These are phyloP conservation scores for Rhizoctonia solani DNA, from an alignment of 1,284 basidiomycete species.

Conservation along the genomic window DNA sequence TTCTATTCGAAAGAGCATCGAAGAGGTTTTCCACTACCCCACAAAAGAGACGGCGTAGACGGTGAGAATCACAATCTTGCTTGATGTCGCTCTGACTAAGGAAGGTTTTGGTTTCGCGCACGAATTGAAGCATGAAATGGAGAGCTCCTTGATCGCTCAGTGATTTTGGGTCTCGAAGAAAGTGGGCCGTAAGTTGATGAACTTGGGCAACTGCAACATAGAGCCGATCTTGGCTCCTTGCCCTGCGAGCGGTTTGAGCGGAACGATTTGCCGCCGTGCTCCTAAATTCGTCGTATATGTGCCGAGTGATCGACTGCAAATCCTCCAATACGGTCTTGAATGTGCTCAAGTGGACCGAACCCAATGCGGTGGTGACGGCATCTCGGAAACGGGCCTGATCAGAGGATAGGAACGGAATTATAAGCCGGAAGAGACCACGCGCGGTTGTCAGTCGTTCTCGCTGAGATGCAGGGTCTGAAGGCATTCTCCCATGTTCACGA, in stretches of 20 bases:
- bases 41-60: slow-evolving; percentile 87
- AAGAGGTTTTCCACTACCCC: slow-evolving; percentile 86
- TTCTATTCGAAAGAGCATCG: slow-evolving; percentile 60
- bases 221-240: slow-evolving; percentile 76
- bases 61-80: slow-evolving; percentile 79
- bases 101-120: slow-evolving; percentile 80
- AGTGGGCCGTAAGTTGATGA: slow-evolving; percentile 81
- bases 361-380: slow-evolving; percentile 84
- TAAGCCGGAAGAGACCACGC: slow-evolving; percentile 80
- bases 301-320: slow-evolving; percentile 76
- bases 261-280: slow-evolving; percentile 40
- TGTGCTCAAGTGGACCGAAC: slow-evolving; percentile 76
- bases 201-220: slow-evolving; percentile 91
- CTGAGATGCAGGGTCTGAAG: slow-evolving; percentile 69
- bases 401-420: slow-evolving; percentile 85
- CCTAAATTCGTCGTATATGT: slow-evolving; percentile 78
- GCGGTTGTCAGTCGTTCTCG: slow-evolving; percentile 77
- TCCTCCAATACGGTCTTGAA: slow-evolving; percentile 86
- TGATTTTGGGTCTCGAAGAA: slow-evolving; percentile 72
- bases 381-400: slow-evolving; percentile 85
- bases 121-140: slow-evolving; percentile 81
- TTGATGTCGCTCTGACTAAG: slow-evolving; percentile 72
- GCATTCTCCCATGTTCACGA: slow-evolving; percentile 71
- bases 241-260: slow-evolving; percentile 53
- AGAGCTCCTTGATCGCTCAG: slow-evolving; percentile 73